phyloP scores from a whole-genome alignment of 768 basidiomycete genomes.

The Suillus sp. region DNA sequence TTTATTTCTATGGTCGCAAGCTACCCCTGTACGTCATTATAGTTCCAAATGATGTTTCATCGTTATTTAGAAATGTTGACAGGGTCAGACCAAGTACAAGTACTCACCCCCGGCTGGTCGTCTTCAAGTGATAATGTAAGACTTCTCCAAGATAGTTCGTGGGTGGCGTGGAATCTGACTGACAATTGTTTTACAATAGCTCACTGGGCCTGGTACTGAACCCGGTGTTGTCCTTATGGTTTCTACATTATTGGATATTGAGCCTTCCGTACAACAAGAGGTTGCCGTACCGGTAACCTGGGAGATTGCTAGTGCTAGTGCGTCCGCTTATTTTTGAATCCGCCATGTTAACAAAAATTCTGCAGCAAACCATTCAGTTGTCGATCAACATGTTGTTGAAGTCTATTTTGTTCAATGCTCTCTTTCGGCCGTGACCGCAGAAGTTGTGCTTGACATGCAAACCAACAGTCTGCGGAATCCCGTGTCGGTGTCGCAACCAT shows the following conservation, averaged over 20 bases:
- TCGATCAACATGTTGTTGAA: background rate
- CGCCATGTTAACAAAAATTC: background rate
- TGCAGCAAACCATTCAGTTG: background rate
- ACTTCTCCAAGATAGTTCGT: background rate
- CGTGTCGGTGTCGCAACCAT: background rate
- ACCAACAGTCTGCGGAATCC: background rate
- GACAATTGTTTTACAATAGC: background rate
- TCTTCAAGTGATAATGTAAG: background rate
- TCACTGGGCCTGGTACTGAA: too few relatives aligned
- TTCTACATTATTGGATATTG: background rate
- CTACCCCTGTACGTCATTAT: background rate
- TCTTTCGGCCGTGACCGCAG: background rate
- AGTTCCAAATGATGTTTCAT: background rate
- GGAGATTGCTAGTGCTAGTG: background rate
- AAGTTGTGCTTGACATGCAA: background rate
- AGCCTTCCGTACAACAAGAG: background rate
- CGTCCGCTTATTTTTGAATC: background rate
- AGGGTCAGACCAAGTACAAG: background rate
- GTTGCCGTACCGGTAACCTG: background rate
- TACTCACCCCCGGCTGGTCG: too few relatives aligned
- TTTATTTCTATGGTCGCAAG: too few relatives aligned
- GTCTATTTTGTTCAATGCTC: constrained; percentile 3
- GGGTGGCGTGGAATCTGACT: too few relatives aligned
- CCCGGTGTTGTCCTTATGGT: background rate
- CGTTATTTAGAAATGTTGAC: background rate